Evolutionary conservation across 208 protist genomes (phyloP).

Genomic region (Histomonas meleagridis): DNA sequence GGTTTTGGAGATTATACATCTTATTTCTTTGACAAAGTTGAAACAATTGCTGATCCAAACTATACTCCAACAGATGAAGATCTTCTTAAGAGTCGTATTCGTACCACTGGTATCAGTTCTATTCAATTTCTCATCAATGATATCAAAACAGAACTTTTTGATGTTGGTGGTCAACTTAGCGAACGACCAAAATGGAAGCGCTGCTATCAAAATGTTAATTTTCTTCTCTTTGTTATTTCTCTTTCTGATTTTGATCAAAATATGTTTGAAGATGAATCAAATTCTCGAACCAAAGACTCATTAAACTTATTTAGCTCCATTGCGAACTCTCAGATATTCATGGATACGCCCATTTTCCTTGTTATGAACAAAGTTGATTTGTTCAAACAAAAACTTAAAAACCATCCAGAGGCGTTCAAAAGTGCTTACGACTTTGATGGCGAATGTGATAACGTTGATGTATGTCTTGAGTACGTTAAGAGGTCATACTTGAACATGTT

Average conservation of each 20-base stretch:
- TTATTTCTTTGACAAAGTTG: slow-evolving; percentile 39
- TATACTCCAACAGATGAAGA: slow-evolving; percentile 39
- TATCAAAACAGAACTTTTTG: slow-evolving; percentile 33
- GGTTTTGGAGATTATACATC: not conserved
- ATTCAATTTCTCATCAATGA: not conserved
- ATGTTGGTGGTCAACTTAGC: slow-evolving; percentile 48
- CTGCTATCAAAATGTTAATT: slow-evolving; percentile 40
- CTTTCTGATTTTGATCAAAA: slow-evolving; percentile 26
- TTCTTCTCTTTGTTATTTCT: slow-evolving; percentile 40
- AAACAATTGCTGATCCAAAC: not conserved
- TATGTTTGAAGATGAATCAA: not conserved
- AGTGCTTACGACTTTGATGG: not conserved
- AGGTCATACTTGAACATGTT: not conserved
- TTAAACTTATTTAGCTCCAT: not conserved
- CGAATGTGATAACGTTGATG: not conserved
- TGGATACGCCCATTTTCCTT: not conserved
- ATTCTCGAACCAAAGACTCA: not conserved
- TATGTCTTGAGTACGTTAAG: not conserved
- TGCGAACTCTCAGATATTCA: not conserved
- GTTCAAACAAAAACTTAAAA: not conserved
- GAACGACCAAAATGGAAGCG: slow-evolving; percentile 44
- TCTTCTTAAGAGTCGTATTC: slow-evolving; percentile 32
- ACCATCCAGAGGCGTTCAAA: not conserved
- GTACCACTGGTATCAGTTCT: not conserved
- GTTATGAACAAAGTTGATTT: not conserved